A percentile compares a stretch with the other conserved stretches of the same genome.
Conservation (phyloP, 768 basidiomycete genomes). For the Porphyrellus cyaneotinctus region DNA sequence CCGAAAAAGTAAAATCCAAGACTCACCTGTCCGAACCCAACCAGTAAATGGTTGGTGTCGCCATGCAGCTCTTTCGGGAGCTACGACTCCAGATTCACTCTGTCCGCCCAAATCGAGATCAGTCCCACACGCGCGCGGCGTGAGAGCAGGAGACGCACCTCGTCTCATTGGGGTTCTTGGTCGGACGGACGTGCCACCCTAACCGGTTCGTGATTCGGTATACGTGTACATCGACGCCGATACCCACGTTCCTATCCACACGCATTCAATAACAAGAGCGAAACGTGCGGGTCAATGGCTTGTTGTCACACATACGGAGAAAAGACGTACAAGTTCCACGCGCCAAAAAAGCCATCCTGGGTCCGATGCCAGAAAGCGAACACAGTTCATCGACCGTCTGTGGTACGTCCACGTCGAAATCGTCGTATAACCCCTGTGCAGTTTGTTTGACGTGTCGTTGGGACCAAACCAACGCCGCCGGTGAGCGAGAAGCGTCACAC, state of each 20-base stretch:
- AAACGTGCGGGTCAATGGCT: too few relatives aligned
- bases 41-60: constrained; percentile 77
- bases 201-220: constrained; percentile 92
- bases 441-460: constrained; percentile 75
- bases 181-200: constrained; percentile 85
- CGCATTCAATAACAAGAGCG: too few relatives aligned
- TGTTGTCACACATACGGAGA: too few relatives aligned
- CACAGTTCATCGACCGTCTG: constrained; percentile 86
- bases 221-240: constrained; percentile 95
- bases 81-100: constrained; percentile 84
- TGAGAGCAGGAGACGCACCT: too few relatives aligned
- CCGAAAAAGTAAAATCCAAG: too few relatives aligned
- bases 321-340: constrained; percentile 77
- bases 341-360: constrained; percentile 91
- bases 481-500: too few relatives aligned
- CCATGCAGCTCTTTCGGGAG: constrained; percentile 66
- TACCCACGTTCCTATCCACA: constrained; percentile 29
- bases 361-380: constrained; percentile 86
- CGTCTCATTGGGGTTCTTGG: constrained; percentile 85
- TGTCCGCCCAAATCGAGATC: too few relatives aligned
- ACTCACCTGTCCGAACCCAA: constrained; percentile 84
- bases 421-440: constrained; percentile 61
- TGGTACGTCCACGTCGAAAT: constrained; percentile 82
- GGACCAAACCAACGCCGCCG: too few relatives aligned
- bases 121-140: too few relatives aligned